Base-by-base conservation (phyloP, 345 rosid species). In the Microthlaspi erraticum region DNA sequence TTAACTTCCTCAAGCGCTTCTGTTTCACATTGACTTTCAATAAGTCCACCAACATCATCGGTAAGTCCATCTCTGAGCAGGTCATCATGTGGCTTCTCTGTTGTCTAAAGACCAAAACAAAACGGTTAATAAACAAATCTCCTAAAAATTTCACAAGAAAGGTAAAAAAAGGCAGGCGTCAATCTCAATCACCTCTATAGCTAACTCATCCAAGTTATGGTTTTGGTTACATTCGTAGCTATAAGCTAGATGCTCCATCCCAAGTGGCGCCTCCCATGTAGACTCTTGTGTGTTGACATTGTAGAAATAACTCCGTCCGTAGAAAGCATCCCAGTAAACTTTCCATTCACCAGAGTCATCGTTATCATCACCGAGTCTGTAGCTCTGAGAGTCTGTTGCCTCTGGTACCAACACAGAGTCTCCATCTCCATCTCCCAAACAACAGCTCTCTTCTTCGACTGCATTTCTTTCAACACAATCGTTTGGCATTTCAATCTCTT, bases 231-330 rank as follows among this genome's bases (percentile, higher is more conserved):
- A 72, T 51, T 44, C 63, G 17, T 55, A 63, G 42, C 66, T 74
- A 42, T 57, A 42, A 54, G 64, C 66, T 14, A 79, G 80, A 80
- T 81, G 85, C 55, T 91, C 87, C 86, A 85, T 80, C 53, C 89
- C 86, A 36, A 79, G 79, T 26, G 99, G 99, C 7, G 90, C 80
- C 34, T 77, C 65, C 97, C 97, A 91, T 29, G 87, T 86, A 13
- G 96, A 85, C 71, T 59, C 79, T 74, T 82, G 79, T 31, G 96
- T 85, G 70, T 65, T 81, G n/a, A 68, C 29, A 60, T 89, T 91
- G 77, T 84, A 83, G 43, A 83, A 94, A 79, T 84, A 91, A 65
- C 82, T 85, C 68, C 84, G 78, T 77, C 71, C 66, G 80, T 94
- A 86, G 75, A 75, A 85, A 36, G 90, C 56, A 75, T 94, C 99